Percentiles rank a stretch among this genome's conserved stretches.
Conservation (phyloP, 2,329 filamentous ascomycete genomes). For the Colletotrichum navitas region DNA sequence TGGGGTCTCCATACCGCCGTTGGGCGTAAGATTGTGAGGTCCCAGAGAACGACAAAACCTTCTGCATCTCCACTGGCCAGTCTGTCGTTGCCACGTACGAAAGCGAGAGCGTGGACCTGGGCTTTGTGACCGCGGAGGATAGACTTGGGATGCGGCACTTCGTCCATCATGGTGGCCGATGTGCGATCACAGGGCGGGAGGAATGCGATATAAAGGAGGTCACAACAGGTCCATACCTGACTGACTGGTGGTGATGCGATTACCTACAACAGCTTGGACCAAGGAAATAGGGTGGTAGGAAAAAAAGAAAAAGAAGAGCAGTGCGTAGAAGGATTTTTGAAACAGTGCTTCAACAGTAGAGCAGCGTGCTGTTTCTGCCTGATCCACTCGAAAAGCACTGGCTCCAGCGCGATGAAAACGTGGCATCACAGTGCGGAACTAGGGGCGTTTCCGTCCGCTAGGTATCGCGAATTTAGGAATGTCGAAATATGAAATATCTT, state of each 20-base stretch:
- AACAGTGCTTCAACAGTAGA: neutral
- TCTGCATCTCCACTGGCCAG: constrained; percentile 90
- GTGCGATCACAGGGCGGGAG: neutral
- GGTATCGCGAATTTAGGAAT: neutral
- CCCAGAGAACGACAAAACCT: constrained; percentile 90
- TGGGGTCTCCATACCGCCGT: constrained; percentile 91
- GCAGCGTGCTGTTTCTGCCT: neutral
- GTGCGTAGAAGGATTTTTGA: neutral
- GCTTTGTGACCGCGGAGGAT: constrained; percentile 88
- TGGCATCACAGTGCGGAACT: neutral
- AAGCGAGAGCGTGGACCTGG: constrained; percentile 81
- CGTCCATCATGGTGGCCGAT: constrained; percentile 45
- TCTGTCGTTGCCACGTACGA: constrained; percentile 79
- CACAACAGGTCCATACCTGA: neutral
- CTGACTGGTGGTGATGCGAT: neutral
- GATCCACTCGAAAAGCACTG: too few relatives aligned
- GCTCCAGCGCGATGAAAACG: neutral
- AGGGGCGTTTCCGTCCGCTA: neutral
- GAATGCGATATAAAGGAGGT: neutral
- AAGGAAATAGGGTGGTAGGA: neutral
- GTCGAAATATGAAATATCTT: too few relatives aligned
- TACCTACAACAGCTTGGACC: neutral
- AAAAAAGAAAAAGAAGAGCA: neutral
- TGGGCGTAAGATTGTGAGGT: constrained; percentile 83
- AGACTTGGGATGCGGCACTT: constrained; percentile 61